Conservation (phyloP, 768 basidiomycete species). For the Amanita exitialis region DNA sequence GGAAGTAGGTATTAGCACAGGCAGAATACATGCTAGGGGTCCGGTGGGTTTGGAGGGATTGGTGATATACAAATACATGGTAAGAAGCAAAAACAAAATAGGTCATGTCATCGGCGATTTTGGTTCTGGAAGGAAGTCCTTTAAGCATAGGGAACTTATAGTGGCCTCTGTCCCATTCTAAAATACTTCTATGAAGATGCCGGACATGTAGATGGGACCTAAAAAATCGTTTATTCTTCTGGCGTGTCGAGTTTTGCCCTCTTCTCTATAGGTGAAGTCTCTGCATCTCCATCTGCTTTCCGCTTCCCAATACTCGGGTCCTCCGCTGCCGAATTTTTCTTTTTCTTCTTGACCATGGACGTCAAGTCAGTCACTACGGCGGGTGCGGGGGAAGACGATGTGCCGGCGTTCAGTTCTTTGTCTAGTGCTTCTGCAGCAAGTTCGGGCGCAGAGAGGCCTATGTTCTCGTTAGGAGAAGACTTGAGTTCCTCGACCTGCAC, state of each 20-base stretch:
- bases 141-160: constrained; percentile 49
- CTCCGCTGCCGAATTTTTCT: constrained; percentile 42
- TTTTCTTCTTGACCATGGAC: constrained; percentile 82
- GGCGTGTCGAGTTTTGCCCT: constrained; percentile 49
- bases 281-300: constrained; percentile 56
- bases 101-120: constrained; percentile 90
- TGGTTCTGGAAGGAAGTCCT: constrained; percentile 65
- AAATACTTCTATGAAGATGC: neutral
- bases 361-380: constrained; percentile 73
- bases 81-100: constrained; percentile 59
- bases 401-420: constrained; percentile 46
- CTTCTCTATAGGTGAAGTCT: constrained; percentile 42
- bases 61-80: constrained; percentile 93
- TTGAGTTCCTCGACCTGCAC: constrained; percentile 84
- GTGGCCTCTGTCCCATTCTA: constrained; percentile 38
- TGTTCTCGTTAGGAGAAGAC: constrained; percentile 56
- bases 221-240: constrained; percentile 10
- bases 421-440: constrained; percentile 65
- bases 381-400: constrained; percentile 22
- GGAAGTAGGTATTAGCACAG: constrained; percentile 96
- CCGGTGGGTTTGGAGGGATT: constrained; percentile 92
- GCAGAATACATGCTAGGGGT: constrained; percentile 91
- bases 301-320: constrained; percentile 41
- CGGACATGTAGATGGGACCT: neutral
- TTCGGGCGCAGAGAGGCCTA: constrained; percentile 51